Base-by-base conservation (phyloP, 2,329 filamentous ascomycete genomes). In the Epichloe brachyelytri region DNA sequence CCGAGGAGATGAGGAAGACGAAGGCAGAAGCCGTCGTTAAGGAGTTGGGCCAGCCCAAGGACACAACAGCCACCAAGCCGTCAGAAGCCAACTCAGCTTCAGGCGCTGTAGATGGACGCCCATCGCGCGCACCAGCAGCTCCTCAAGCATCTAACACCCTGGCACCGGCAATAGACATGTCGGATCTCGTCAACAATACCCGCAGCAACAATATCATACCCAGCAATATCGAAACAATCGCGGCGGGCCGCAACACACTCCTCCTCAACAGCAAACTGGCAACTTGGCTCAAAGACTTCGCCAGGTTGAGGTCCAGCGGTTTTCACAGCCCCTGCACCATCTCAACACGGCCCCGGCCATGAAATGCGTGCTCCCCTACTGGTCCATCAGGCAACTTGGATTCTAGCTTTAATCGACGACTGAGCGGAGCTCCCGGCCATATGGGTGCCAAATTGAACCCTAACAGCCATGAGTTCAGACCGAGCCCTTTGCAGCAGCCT, bases 401-500 rank as follows among this genome's bases (percentile, higher is more conserved):
- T 60, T 59, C 73, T 15, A 61, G 74, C 56, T 75, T 79, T 70
- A 68, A 73, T 61, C 71, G 77, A 59, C 71, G 80, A 44, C 60
- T 76, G 44, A 76, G 73, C 54, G 73, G 70, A 46, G 65, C 75
- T n/a, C 69, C 73, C 12, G 68, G 68, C 43, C 77, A 77, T 48
- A 69, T 78, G 59, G 70, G 71, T 4, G 72, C 71, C 44, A 80
- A 81, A 64, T 62, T 84, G 58, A 84, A 84, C 55, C 80, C 80
- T 6, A 82, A 80, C 59, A 83, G 75, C 58, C 74, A 79, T 62
- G 89, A 95, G 61, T 97, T 96, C 69, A 83, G 85, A 56, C 93
- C 91, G 17, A 94, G 85, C 60, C 83, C 4, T 85, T 85, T 55
- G 89, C 90, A 0, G 78, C 79, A 43, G 76, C 84, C 1, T 97